A percentile compares a stretch with the other conserved stretches of the same genome.
Conservation (phyloP, 805 yeast genomes). For the Yamadazyma sp. region DNA sequence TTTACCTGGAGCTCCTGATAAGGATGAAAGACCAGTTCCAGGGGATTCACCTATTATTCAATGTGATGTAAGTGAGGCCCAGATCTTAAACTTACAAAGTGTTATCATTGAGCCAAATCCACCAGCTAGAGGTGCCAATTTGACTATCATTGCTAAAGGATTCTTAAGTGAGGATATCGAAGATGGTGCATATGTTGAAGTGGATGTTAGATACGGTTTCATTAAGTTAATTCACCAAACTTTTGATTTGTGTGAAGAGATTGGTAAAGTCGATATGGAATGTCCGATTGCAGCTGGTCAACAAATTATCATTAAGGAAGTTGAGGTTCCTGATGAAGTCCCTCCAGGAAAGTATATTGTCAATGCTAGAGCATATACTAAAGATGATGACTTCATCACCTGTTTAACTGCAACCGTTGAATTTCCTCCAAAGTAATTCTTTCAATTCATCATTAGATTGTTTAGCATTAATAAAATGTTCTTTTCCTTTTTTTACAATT, state of each 20-base stretch:
- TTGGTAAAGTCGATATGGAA: constrained; percentile 74
- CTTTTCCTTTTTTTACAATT: no score
- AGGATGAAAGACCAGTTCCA: constrained; percentile 67
- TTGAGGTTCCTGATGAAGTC: constrained; percentile 84
- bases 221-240: constrained; percentile 84
- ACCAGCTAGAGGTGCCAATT: constrained; percentile 78
- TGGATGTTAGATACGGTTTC: constrained; percentile 89
- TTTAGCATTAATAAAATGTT: no score
- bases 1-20: constrained; percentile 29
- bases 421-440: no score
- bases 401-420: constrained; percentile 76
- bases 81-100: constrained; percentile 57
- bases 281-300: constrained; percentile 80
- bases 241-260: constrained; percentile 88
- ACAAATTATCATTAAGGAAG: constrained; percentile 63
- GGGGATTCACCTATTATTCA: constrained; percentile 83
- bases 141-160: constrained; percentile 79
- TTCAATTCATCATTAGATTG: no score
- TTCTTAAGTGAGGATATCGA: constrained; percentile 49
- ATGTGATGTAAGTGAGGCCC: constrained; percentile 67
- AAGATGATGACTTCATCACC: constrained; percentile 74
- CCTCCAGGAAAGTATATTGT: constrained; percentile 94
- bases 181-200: constrained; percentile 93
- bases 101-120: constrained; percentile 80
- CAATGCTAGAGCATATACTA: constrained; percentile 85